phyloP scores from a whole-genome alignment of 805 yeast genomes.

The Zygosaccharomyces kombuchaensis region DNA sequence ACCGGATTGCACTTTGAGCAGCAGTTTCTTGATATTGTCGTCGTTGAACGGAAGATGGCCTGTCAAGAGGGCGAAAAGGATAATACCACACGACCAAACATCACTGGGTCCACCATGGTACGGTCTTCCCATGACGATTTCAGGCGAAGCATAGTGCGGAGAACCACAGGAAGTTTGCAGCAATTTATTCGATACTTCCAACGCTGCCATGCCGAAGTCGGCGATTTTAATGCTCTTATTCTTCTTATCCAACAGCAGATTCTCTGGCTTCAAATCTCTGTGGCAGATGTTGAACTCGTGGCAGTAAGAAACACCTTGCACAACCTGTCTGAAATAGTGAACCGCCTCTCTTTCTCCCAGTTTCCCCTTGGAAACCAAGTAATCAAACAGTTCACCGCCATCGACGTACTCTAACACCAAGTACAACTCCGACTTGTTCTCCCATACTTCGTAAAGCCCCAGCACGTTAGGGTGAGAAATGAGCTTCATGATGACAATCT shows the following conservation, averaged over 20 bases:
- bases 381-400: slow-evolving; percentile 82
- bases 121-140: slow-evolving; percentile 70
- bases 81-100: slow-evolving; percentile 87
- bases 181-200: slow-evolving; percentile 64
- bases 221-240: slow-evolving; percentile 70
- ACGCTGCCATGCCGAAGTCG: slow-evolving; percentile 87
- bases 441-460: slow-evolving; percentile 97
- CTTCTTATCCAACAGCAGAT: slow-evolving; percentile 59
- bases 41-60: slow-evolving; percentile 84
- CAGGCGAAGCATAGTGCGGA: slow-evolving; percentile 88
- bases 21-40: slow-evolving; percentile 65
- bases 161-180: slow-evolving; percentile 82
- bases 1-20: slow-evolving; percentile 75
- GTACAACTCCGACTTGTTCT: slow-evolving; percentile 83
- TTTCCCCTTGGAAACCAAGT: slow-evolving; percentile 63
- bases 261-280: slow-evolving; percentile 80
- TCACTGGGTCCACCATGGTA: slow-evolving; percentile 84
- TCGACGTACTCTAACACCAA: slow-evolving; percentile 77
- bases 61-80: slow-evolving; percentile 69
- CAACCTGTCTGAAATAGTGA: slow-evolving; percentile 70
- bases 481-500: slow-evolving; percentile 94
- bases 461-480: slow-evolving; percentile 91
- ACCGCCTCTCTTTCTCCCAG: slow-evolving; percentile 70
- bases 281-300: slow-evolving; percentile 79
- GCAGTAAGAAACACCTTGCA: slow-evolving; percentile 74